Base-by-base conservation (phyloP, 2,329 filamentous ascomycete genomes). In the Talaromyces sp. region DNA sequence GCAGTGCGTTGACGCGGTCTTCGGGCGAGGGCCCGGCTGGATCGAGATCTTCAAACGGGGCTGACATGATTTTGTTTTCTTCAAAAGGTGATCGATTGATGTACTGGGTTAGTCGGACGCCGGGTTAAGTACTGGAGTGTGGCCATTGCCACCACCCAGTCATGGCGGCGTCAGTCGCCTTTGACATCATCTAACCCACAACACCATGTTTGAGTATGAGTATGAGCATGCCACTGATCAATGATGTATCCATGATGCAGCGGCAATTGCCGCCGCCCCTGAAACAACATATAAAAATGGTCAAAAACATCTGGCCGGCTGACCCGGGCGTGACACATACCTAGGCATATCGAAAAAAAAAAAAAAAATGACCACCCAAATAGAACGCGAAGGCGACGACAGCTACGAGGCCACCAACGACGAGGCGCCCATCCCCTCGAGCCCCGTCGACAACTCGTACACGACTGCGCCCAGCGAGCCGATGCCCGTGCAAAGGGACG, bases 321-420 rank as follows among this genome's bases (percentile, higher is more conserved):
- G 36, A 17, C 33, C 15, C 15, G 15, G 15, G 36, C n/a, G 4
- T 1, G n/a, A 47, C 17, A 44, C 42, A 47, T 11, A 19, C 2
- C 39, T 19, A 13, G n/a, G 9, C 22, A 19, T 11, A 5, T 6
- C 13, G 7, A 11, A 22, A 53, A n/a, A n/a, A n/a, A n/a, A n/a
- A n/a, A n/a, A n/a, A n/a, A n/a, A 53, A 28, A 72, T 70, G 69
- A 66, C 68, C 22, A 68, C 61, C 62, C 64, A 54, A 7, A 28
- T 30, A 17, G 68, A 70, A 62, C 66, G 68, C 65, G 64, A 67
- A 62, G 70, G 67, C 32, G 70, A 73, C 56, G 70, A 72, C 59
- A 44, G 8, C 30, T 72, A 71, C 62, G 70, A 72, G 64, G 57
- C 42, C 8, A 63, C 71, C 57, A 71, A 70, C 55, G 70, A 73